Percentiles rank a stretch among this genome's conserved stretches.
Evolutionary conservation across 495 filamentous ascomycete species (phyloP).

Genomic region (Amphirosellinia nigrospora): DNA sequence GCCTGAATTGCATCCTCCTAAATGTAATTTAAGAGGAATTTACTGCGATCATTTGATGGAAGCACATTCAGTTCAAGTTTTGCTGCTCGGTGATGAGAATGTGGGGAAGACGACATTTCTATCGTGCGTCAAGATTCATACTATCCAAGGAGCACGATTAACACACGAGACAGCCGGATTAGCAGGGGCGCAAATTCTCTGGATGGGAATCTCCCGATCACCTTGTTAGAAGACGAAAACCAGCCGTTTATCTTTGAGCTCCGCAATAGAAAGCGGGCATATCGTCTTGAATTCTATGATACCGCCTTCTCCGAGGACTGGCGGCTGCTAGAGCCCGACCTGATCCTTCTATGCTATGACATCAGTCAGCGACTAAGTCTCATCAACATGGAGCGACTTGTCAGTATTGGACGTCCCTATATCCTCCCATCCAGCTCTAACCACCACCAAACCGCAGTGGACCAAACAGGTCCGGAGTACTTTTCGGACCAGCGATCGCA

Average conservation of each 20-base stretch:
- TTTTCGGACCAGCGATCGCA: constrained; percentile 62
- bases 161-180: constrained; percentile 45
- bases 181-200: constrained; percentile 50
- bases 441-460: constrained; percentile 59
- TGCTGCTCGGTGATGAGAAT: constrained; percentile 79
- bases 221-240: constrained; percentile 72
- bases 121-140: constrained; percentile 65
- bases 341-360: constrained; percentile 82
- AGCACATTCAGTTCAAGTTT: constrained; percentile 63
- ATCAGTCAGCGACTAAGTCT: constrained; percentile 72
- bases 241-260: constrained; percentile 87
- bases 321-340: constrained; percentile 71
- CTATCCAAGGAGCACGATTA: background rate
- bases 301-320: constrained; percentile 78
- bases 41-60: constrained; percentile 42
- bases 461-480: constrained; percentile 66
- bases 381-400: constrained; percentile 63
- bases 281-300: constrained; percentile 80
- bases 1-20: background rate
- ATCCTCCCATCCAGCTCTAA: constrained; percentile 23
- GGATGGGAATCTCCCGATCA: constrained; percentile 48
- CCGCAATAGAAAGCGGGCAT: constrained; percentile 62
- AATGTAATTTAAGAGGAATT: background rate
- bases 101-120: constrained; percentile 90
- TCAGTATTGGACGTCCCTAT: constrained; percentile 45